Percentiles rank a stretch among this genome's conserved stretches.
phyloP scores from a whole-genome alignment of 2,329 filamentous ascomycete genomes.

The Lecanicillium sp. region DNA sequence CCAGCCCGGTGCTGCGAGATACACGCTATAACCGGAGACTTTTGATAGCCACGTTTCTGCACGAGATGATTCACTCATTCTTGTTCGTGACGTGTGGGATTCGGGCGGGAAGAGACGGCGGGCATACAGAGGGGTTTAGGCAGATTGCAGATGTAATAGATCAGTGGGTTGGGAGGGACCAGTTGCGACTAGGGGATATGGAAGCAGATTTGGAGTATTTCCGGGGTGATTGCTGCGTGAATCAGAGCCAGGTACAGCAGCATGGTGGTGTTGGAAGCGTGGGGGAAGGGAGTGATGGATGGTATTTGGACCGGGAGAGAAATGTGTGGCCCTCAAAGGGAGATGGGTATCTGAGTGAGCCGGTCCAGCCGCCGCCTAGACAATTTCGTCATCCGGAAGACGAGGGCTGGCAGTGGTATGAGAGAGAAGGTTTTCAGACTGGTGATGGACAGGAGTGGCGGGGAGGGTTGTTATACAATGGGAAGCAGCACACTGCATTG shows the following conservation, averaged over 20 bases:
- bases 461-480: slow-evolving; percentile 8
- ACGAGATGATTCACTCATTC: slow-evolving; percentile 61
- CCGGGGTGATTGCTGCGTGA: slow-evolving; percentile 17
- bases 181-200: slow-evolving; percentile 48
- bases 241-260: too few relatives aligned
- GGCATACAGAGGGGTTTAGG: slow-evolving; percentile 52
- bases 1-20: slow-evolving; percentile 47
- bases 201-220: slow-evolving; percentile 54
- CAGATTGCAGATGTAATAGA: slow-evolving; percentile 53
- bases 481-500: too few relatives aligned
- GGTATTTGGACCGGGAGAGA: slow-evolving; percentile 10
- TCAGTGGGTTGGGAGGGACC: slow-evolving; percentile 48
- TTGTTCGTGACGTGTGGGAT: slow-evolving; percentile 55
- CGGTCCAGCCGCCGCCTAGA: slow-evolving; percentile 4
- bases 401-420: slow-evolving; percentile 26
- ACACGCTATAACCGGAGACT: slow-evolving; percentile 49
- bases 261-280: too few relatives aligned
- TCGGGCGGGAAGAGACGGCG: slow-evolving; percentile 44
- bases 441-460: slow-evolving; percentile 9
- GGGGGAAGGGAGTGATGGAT: neutral
- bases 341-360: slow-evolving; percentile 1
- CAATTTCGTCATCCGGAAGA: slow-evolving; percentile 9
- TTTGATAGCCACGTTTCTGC: slow-evolving; percentile 56
- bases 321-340: slow-evolving; percentile 6
- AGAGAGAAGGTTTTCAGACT: slow-evolving; percentile 23